These are phyloP conservation scores for Cryptosporidium meleagridis DNA, from an alignment of 169 alveolate genomes.

Conservation along the genomic window DNA sequence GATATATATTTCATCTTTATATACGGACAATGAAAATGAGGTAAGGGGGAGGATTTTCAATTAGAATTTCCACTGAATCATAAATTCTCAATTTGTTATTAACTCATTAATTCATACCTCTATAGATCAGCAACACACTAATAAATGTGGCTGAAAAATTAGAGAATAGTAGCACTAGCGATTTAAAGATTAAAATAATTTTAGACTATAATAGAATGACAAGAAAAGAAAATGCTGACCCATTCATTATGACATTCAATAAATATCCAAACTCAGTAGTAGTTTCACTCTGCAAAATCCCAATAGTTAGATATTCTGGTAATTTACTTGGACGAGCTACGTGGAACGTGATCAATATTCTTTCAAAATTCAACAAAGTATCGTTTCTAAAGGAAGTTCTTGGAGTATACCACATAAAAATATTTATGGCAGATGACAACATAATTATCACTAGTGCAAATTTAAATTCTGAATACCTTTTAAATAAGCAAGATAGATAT, in stretches of 20 bases:
- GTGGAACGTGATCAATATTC: neutral
- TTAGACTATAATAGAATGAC: slow-evolving; percentile 44
- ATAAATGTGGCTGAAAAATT: neutral
- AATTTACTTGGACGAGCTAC: neutral
- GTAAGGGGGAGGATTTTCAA: neutral
- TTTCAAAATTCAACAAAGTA: neutral
- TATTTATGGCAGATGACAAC: slow-evolving; percentile 50
- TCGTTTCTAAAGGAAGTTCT: slow-evolving; percentile 33
- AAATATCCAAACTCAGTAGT: slow-evolving; percentile 15
- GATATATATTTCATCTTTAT: slow-evolving; percentile 41
- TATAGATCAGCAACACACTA: neutral
- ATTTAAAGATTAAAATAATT: slow-evolving; percentile 24
- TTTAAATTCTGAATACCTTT: slow-evolving; percentile 26
- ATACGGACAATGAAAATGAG: slow-evolving; percentile 32
- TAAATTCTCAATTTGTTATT: neutral
- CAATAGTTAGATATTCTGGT: neutral
- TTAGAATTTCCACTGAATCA: neutral
- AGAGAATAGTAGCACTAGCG: neutral
- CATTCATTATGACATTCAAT: neutral
- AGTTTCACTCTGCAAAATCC: slow-evolving; percentile 27
- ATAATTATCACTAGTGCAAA: slow-evolving; percentile 54
- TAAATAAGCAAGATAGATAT: slow-evolving; percentile 43
- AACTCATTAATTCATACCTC: neutral
- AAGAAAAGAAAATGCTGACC: neutral
- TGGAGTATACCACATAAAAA: slow-evolving; percentile 67